Base-by-base conservation (phyloP, 192 early-diverging fungal species). In the Linnemannia zychae region DNA sequence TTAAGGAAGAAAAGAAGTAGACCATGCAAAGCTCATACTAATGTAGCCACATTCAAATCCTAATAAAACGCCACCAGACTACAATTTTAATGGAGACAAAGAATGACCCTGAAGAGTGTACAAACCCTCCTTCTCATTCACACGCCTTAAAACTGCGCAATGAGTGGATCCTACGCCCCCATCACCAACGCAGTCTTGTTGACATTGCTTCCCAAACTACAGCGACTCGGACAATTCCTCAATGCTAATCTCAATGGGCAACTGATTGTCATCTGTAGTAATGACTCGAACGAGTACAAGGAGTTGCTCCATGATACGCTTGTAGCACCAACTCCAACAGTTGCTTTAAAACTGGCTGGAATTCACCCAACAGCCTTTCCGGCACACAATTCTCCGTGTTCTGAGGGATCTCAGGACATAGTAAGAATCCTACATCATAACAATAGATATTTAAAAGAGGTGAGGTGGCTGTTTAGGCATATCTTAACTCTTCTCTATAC, bases 171-270 rank as follows among this genome's bases (percentile, higher is more conserved):
- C 47, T 11, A 47, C 28, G n/a, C 44, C 34, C 65, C 49, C 31
- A 79, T 85, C 63, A 60, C 74, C 44, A 85, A 85, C 72, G 83
- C 78, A 2, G 74, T 85, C 37, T 49, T 85, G 9, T 65, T 79
- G 28, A 78, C 77, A 17, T 37, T 79, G 13, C 79, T 79, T 36
- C 83, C 83, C 12, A 24, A 20, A 4, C 46, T 85, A 2, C 69
- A 57, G 5, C 73, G 74, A 53, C 65, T 85, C 18, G 37, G 53
- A 9, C 77, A 79, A 12, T 85, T 76, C 69, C 52, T 85, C 31
- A 46, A 60, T 11, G 7, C 4, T 0, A 48, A 76, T 28, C 60
- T 85, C 7, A 46, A 72, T 20, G 47, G 33, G 4, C 17, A 20
- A 0, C 13, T 67, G 22, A 46, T 28, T 17, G 24, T 79, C 28